Base-by-base conservation (phyloP, 331 rosid species). In the Rhamnella rubrinervis region DNA sequence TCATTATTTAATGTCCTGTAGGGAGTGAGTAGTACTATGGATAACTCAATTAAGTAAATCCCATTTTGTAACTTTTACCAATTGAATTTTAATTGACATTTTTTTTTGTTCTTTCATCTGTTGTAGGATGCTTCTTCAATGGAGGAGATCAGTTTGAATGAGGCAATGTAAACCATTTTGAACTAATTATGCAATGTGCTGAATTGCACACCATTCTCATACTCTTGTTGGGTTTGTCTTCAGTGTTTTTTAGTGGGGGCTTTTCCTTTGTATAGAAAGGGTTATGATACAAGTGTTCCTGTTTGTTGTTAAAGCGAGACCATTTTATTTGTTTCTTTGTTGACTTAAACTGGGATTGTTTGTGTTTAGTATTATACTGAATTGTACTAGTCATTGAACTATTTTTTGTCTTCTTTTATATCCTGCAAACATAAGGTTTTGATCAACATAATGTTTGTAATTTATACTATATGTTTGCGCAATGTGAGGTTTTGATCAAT, bases 51-150 rank as follows among this genome's bases (percentile, higher is more conserved):
- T 15, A 38, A 20, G 19, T 61, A 31, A 31, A 31, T 31, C 35
- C 35, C 35, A 23, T 6, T 13, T 0, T 6, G 23, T 63, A 44
- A 61, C 38, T 28, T 15, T 19, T 0, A 1, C 21, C 47, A 14
- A 28, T 49, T 56, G 19, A 23, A 25, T 56, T 55, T 49, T 10
- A 10, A 19, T 46, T 51, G 14, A 63, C 59, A 20, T 53, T 47
- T 63, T 19, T 26, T 56, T 26, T 56, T 52, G 2, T 3, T 65
- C 53, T 44, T 13, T 59, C 41, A 17, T 74, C n/a, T 39, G 19
- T 26, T 47, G 58, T 60, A 89, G 96, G 96, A 83, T 57, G 82
- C 78, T 73, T 63, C 62, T 26, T 64, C 83, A 62, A 40, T 65
- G 68, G 93, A 86, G 69, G 89, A 59, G 66, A 72, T 28, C 41